Base-by-base conservation (phyloP, 768 basidiomycete species). In the Lactifluus hygrophoroides region DNA sequence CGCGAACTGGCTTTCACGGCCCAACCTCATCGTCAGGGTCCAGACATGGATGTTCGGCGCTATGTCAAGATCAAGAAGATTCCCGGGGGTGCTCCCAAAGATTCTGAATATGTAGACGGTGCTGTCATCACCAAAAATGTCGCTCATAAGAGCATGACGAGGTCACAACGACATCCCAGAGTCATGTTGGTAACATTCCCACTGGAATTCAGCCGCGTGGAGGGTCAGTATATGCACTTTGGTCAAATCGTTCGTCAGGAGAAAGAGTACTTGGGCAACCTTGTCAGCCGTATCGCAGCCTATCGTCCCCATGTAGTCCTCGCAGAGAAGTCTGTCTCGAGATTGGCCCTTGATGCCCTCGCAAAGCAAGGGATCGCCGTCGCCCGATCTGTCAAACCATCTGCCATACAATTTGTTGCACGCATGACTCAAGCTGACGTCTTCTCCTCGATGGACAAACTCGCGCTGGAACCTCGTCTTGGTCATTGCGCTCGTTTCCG, bases 31-130 rank as follows among this genome's bases (percentile, higher is more conserved):
- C 80, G 85, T 5, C 85, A 90, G 68, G 92, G 92, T 2, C 90
- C 93, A 65, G 89, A 91, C 62, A 94, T 97, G 84, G 96, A 98
- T 70, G 87, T 96, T 23, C 79, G 95, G 32, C 82, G 86, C 38
- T 96, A 95, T 65, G 93, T 98, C 47, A 97, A 97, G 74, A 94
- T 98, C 72, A 98, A 99, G 76, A 95, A 95, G 72, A 88, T 98
- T 16, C 95, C 96, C 0, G 96, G 96, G 23, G 96, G 96, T 4
- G 76, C 81, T 37, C 94, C 95, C 19, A 80, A 77, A 27, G 92
- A 99, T 70, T 96, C 93, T 5, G 96, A 99, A 74, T 98, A 94
- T 69, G 91, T 99, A 45, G 89, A 93, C 54, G 96, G 96, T 13
- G 90, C 88, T 5, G 93, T 98, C 56, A 96, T 97, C 66, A 94